Evolutionary conservation across 306 rosid genomes (phyloP).

Genomic region (Cyclanthera cordifolia): DNA sequence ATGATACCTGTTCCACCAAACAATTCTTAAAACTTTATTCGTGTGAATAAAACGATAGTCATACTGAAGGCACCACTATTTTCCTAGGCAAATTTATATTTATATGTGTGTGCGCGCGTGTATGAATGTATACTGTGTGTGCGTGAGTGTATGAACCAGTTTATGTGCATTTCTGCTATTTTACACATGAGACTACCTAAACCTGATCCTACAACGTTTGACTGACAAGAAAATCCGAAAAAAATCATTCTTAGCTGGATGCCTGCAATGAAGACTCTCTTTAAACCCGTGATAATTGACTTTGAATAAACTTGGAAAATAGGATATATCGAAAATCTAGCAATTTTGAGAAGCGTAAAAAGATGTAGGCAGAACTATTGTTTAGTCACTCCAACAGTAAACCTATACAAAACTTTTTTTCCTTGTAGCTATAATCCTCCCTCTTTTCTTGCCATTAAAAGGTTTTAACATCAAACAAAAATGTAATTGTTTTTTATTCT

Average conservation of each 20-base stretch:
- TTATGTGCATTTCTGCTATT: no score
- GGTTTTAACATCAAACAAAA: background rate
- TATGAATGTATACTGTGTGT: no score
- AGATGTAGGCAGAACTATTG: background rate
- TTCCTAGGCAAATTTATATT: no score
- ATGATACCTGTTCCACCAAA: slow-evolving; percentile 56
- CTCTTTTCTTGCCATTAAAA: background rate
- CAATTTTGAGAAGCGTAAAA: background rate
- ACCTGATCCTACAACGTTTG: no score
- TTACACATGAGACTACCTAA: no score
- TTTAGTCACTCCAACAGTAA: background rate
- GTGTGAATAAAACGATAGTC: background rate
- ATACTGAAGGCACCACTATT: slow-evolving; percentile 6
- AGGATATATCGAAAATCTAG: background rate
- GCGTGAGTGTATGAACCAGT: no score
- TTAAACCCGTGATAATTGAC: no score
- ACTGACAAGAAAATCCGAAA: no score
- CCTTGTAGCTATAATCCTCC: background rate
- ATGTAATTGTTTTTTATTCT: background rate
- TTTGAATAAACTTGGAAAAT: background rate
- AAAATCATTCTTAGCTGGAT: no score
- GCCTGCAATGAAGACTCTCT: no score
- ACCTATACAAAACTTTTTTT: background rate
- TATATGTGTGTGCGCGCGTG: no score
- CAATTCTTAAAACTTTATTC: slow-evolving; percentile 17